A percentile compares a stretch with the other conserved stretches of the same genome.
Evolutionary conservation across 2,329 filamentous ascomycete genomes (phyloP).

Genomic region (Xylariales sp.): DNA sequence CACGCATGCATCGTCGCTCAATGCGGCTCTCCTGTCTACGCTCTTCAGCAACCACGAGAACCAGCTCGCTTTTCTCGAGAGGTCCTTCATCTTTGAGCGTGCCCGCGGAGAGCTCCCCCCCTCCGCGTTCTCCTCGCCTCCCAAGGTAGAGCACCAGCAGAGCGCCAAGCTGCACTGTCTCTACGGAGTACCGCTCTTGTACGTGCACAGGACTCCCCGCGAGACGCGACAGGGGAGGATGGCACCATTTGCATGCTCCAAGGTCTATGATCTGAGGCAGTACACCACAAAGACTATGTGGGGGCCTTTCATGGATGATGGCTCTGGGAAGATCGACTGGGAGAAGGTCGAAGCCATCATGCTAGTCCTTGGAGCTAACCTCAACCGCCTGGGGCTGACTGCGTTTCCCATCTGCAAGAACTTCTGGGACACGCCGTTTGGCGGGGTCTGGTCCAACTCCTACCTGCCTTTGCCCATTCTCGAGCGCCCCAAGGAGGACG

Average conservation of each 20-base stretch:
- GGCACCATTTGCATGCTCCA: constrained; percentile 56
- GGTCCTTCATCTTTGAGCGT: constrained; percentile 60
- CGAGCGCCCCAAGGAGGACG: constrained; percentile 28
- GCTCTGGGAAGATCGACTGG: constrained; percentile 64
- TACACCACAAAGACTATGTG: constrained; percentile 59
- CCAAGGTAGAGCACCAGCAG: constrained; percentile 49
- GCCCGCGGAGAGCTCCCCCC: constrained; percentile 34
- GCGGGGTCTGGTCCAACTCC: constrained; percentile 48
- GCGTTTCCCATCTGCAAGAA: constrained; percentile 40
- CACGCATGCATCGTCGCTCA: constrained; percentile 41
- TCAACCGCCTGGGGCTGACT: constrained; percentile 42
- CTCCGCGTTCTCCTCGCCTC: constrained; percentile 20
- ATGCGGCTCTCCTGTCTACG: constrained; percentile 37
- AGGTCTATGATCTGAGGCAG: constrained; percentile 70
- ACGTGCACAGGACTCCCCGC: constrained; percentile 21
- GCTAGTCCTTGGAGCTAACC: constrained; percentile 62
- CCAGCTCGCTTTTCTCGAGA: constrained; percentile 56
- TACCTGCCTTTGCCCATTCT: constrained; percentile 33
- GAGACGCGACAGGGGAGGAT: constrained; percentile 21
- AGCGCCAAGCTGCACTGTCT: constrained; percentile 69
- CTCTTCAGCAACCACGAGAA: constrained; percentile 45
- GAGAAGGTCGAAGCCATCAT: constrained; percentile 74
- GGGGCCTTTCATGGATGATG: constrained; percentile 69
- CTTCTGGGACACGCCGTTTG: constrained; percentile 53
- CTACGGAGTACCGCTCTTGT: constrained; percentile 56